Percentiles rank a stretch among this genome's conserved stretches.
Evolutionary conservation across 305 asterid genomes (phyloP).

Genomic region (Vinca major): DNA sequence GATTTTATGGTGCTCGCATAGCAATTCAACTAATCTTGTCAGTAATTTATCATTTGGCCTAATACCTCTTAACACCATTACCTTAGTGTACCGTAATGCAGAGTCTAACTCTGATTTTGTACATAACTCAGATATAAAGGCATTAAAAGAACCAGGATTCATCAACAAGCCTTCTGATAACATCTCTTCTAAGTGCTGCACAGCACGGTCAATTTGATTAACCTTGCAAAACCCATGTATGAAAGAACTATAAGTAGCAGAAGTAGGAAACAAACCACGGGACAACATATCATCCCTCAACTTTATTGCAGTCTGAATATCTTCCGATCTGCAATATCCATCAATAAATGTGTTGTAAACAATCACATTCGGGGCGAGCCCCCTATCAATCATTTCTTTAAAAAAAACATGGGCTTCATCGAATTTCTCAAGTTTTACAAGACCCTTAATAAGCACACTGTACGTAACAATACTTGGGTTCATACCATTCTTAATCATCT

Average conservation of each 20-base stretch:
- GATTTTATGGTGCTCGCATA: conserved; percentile 56
- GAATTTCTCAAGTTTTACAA: conserved; percentile 48
- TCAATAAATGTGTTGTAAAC: conserved; percentile 65
- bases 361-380: conserved; percentile 49
- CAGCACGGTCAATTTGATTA: conserved; percentile 50
- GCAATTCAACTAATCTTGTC: conserved; percentile 59
- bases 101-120: conserved; percentile 34
- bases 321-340: conserved; percentile 62
- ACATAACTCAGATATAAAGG: conserved; percentile 45
- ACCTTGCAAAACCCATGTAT: conserved; percentile 53
- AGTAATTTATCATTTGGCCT: conserved; percentile 56
- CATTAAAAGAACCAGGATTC: conserved; percentile 42
- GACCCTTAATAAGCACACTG: conserved; percentile 62
- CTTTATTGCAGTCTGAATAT: conserved; percentile 40
- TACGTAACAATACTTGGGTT: conserved; percentile 59
- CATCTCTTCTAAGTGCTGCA: conserved; percentile 49
- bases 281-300: conserved; percentile 56
- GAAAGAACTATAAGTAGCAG: conserved; percentile 54
- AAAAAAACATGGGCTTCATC: conserved; percentile 50
- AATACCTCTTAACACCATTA: conserved; percentile 47
- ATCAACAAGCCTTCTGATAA: conserved; percentile 36
- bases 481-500: conserved; percentile 54
- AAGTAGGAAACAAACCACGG: conserved; percentile 42
- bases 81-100: conserved; percentile 40
- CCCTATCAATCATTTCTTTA: conserved; percentile 56